Evolutionary conservation across 345 rosid species (phyloP).

Genomic region (Pistacia integerrima): DNA sequence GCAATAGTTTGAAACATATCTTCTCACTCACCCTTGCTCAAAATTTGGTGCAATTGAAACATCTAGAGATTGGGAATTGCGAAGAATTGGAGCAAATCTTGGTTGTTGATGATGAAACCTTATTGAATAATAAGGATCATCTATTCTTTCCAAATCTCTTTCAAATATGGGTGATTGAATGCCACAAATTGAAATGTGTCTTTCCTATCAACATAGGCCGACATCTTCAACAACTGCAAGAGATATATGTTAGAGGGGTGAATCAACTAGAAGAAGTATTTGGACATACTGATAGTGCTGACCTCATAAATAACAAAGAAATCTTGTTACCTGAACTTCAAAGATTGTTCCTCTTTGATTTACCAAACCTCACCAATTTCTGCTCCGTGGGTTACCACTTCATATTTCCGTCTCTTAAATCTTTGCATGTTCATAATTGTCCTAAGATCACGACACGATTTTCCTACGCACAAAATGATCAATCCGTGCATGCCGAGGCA

Average conservation of each 20-base stretch:
- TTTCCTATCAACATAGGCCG: background rate
- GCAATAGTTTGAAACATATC: background rate
- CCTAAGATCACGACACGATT: background rate
- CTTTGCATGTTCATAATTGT: background rate
- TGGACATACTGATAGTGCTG: background rate
- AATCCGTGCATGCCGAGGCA: background rate
- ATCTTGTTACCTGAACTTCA: background rate
- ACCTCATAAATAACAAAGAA: background rate
- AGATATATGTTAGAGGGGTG: too few relatives aligned
- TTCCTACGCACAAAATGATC: background rate
- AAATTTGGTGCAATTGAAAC: background rate
- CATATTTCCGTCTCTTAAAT: background rate
- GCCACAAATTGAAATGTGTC: background rate
- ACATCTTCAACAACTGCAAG: background rate
- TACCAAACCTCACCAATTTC: too few relatives aligned
- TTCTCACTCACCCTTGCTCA: background rate
- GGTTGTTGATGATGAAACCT: background rate
- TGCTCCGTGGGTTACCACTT: background rate
- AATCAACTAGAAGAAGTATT: background rate
- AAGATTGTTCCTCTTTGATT: background rate
- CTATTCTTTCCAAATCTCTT: background rate
- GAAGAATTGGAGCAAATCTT: background rate
- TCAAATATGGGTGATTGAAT: accelerated
- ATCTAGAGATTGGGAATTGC: accelerated
- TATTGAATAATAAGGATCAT: background rate